Evolutionary conservation across 2,329 filamentous ascomycete species (phyloP).

Genomic region (Emmonsiellopsis sp.): DNA sequence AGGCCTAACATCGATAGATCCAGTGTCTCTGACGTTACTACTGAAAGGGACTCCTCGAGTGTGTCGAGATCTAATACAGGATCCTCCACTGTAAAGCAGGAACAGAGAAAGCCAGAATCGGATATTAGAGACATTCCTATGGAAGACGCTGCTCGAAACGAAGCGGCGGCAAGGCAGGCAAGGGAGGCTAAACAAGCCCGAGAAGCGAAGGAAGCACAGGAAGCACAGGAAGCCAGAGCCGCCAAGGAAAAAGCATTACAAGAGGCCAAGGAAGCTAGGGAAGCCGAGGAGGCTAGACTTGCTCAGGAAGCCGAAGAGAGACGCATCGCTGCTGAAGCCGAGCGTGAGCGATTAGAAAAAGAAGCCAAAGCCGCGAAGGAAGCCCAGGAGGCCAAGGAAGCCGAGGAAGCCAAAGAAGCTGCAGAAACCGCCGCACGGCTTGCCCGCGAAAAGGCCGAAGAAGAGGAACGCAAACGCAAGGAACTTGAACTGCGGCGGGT

Average conservation of each 20-base stretch:
- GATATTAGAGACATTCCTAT: slow-evolving; percentile 23
- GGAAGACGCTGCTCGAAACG: slow-evolving; percentile 11
- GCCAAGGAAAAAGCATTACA: slow-evolving; percentile 6
- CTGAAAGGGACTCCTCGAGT: slow-evolving; percentile 11
- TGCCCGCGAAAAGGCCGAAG: slow-evolving; percentile 33
- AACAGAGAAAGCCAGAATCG: slow-evolving; percentile 21
- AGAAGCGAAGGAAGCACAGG: not conserved
- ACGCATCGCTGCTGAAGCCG: slow-evolving; percentile 8
- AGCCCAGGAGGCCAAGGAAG: slow-evolving; percentile 19
- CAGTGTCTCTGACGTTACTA: slow-evolving; percentile 8
- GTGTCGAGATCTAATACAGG: slow-evolving; percentile 13
- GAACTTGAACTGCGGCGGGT: slow-evolving; percentile 34
- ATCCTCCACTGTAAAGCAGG: slow-evolving; percentile 21
- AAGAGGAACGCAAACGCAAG: slow-evolving; percentile 25
- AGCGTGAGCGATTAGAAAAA: slow-evolving; percentile 10
- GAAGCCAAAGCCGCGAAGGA: slow-evolving; percentile 14
- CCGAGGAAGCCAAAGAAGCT: slow-evolving; percentile 16
- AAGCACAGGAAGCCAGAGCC: slow-evolving; percentile 6
- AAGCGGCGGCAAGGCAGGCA: not conserved
- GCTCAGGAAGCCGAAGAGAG: slow-evolving; percentile 8
- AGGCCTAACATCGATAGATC: slow-evolving; percentile 14
- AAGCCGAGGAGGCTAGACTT: slow-evolving; percentile 8
- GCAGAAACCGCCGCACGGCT: slow-evolving; percentile 25
- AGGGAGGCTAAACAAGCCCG: not conserved
- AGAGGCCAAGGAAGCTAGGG: slow-evolving; percentile 12